Percentiles rank a stretch among this genome's conserved stretches.
phyloP scores from a whole-genome alignment of 352 stramenopile genomes.

The Phytophthora foliorum region DNA sequence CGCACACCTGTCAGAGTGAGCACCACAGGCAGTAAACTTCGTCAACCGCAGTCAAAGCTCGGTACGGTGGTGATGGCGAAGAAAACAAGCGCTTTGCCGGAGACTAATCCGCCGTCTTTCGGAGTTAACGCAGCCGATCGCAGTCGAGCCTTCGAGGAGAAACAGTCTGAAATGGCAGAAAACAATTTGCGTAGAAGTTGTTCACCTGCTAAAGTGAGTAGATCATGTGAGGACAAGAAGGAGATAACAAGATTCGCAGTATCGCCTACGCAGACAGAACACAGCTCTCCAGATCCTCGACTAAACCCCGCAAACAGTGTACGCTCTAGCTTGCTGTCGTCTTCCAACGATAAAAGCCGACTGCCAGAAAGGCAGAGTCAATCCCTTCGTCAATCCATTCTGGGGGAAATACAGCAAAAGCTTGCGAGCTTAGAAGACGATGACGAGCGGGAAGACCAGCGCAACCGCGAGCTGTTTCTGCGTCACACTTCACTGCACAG shows the following conservation, averaged over 20 bases:
- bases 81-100: background rate
- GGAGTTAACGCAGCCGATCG: background rate
- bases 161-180: background rate
- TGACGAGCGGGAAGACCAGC: conserved; percentile 41
- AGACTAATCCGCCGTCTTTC: background rate
- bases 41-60: conserved; percentile 10
- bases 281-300: background rate
- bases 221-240: background rate
- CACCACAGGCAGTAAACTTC: conserved; percentile 21
- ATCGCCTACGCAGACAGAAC: background rate
- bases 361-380: conserved; percentile 4
- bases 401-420: conserved; percentile 62
- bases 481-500: conserved; percentile 48
- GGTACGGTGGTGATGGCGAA: conserved; percentile 7
- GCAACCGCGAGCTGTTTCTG: conserved; percentile 52
- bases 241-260: background rate
- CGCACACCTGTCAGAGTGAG: conserved; percentile 21
- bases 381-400: conserved; percentile 41
- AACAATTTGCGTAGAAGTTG: background rate
- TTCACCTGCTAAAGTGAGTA: conserved; percentile 3
- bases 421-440: conserved; percentile 53
- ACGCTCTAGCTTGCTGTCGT: conserved; percentile 3
- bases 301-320: conserved; percentile 8
- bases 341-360: background rate
- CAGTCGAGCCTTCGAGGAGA: background rate